A percentile compares a stretch with the other conserved stretches of the same genome.
Conservation (phyloP, 1,139 yeast genomes). For the Geotrichum cucujoidarum region DNA sequence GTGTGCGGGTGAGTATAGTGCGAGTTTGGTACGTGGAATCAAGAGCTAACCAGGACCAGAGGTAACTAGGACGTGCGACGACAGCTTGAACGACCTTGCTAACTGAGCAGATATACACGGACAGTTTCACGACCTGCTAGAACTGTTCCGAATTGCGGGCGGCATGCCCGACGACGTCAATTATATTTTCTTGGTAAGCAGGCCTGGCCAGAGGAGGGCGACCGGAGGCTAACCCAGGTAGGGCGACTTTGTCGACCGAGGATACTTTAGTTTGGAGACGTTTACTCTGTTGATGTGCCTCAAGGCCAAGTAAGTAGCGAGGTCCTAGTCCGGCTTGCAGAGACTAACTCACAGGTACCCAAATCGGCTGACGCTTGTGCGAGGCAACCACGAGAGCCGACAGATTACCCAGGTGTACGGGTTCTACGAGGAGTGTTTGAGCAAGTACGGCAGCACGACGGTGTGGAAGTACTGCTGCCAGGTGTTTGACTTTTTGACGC, state of each 20-base stretch:
- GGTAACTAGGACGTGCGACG: too few species aligned
- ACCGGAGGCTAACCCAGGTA: constrained; percentile 1
- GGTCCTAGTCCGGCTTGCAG: neutral
- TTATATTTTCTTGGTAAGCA: constrained; percentile 56
- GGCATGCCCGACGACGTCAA: constrained; percentile 80
- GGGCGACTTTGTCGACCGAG: constrained; percentile 97
- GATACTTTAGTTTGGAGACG: constrained; percentile 88
- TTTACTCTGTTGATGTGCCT: constrained; percentile 86
- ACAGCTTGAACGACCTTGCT: neutral
- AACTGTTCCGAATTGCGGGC: constrained; percentile 86
- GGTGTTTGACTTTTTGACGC: constrained; percentile 85
- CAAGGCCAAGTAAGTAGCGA: constrained; percentile 47
- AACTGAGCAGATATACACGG: constrained; percentile 82
- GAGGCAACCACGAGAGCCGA: constrained; percentile 93
- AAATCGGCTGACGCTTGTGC: constrained; percentile 73
- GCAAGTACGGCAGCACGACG: constrained; percentile 91
- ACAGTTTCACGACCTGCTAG: constrained; percentile 91
- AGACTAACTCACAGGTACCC: constrained; percentile 48
- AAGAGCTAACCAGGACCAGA: neutral
- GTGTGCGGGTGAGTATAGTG: constrained; percentile 70
- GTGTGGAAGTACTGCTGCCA: constrained; percentile 98
- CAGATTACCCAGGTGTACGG: constrained; percentile 97
- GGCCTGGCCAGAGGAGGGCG: neutral
- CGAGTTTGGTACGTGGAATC: too few species aligned
- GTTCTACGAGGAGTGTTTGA: constrained; percentile 80